Evolutionary conservation across 2,329 filamentous ascomycete genomes (phyloP), one percentile per base, ranked within the genome.

Genomic region (Claviceps citrina): DNA sequence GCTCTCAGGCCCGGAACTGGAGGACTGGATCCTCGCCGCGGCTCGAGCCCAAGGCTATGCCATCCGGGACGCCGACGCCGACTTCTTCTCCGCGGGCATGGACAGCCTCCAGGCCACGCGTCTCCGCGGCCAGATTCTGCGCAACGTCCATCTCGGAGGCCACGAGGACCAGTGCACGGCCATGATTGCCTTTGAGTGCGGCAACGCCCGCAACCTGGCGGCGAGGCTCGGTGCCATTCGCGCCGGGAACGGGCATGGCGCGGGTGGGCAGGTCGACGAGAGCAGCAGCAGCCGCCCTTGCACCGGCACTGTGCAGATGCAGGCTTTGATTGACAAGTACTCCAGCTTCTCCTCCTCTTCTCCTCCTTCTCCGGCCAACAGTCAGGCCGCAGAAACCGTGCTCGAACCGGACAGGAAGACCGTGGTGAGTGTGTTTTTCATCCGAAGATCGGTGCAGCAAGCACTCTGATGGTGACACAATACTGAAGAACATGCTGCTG

Each of bases 141-240:
- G 64, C 33, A 59, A 65, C 0, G 51, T 78, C 2, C 62, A 73
- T 27, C 46, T 71, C 7, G 59, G 62, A 5, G 63, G 63, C 0
- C 55, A 63, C 8, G 55, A 58, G 22, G 52, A 76, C 2, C 8
- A 36, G n/a, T 36, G 33, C 15, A 62, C 64, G 0, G 65, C 70
- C 35, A 78, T 76, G 40, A 59, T 78, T 2, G 66, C 76, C 0
- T 79, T 74, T 42, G 73, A 78, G 31, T 60, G 68, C 36, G 68
- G 67, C 0, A 71, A 65, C 3, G 55, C 73, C 26, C 49, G 54
- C 10, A 56, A 56, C 24, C 1, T 48, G 49, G 5, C 9, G 3
- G 13, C 5, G 8, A 18, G 1, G 7, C 12, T 40, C 40, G 31
- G 41, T 30, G 34, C 19, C 25, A 4, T 33, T n/a, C 26, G 26